Conservation (phyloP, 1,284 basidiomycete species). For the Neonothopanus nambi region DNA sequence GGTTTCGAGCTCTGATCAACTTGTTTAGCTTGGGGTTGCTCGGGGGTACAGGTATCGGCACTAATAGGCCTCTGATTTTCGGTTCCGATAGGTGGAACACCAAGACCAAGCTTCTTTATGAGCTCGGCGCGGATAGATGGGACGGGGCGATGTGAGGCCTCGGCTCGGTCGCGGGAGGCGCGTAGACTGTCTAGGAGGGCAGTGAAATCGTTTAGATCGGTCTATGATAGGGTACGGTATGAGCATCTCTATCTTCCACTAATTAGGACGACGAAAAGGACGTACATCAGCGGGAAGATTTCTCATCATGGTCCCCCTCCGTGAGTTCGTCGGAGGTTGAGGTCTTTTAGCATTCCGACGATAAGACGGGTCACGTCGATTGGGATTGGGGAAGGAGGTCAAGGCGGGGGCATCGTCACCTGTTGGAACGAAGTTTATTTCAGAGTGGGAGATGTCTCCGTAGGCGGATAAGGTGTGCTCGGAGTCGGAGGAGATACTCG, state of each 20-base stretch:
- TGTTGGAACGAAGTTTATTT: conserved; percentile 13
- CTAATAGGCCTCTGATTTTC: neutral
- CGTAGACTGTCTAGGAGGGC: neutral
- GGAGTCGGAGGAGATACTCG: neutral
- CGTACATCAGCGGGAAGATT: neutral
- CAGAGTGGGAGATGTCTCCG: conserved; percentile 14
- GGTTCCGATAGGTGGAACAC: too few relatives aligned
- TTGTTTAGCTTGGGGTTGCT: too few relatives aligned
- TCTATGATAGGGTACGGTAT: neutral
- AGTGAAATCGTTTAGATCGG: neutral
- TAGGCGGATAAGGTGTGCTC: conserved; percentile 2
- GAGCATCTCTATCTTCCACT: neutral
- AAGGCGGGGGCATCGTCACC: neutral
- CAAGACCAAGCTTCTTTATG: too few relatives aligned
- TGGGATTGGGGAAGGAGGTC: neutral
- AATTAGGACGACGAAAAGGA: neutral
- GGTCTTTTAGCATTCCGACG: conserved; percentile 12
- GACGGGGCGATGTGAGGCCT: neutral
- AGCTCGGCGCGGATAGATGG: neutral
- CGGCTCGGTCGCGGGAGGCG: neutral
- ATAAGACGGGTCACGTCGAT: neutral
- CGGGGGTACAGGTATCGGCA: too few relatives aligned
- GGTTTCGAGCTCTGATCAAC: too few relatives aligned
- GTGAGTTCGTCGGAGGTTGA: neutral
- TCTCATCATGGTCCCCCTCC: neutral